A percentile compares a stretch with the other conserved stretches of the same genome.
Conservation (phyloP, 2,329 filamentous ascomycete species). For the Alternaria postmessia region DNA sequence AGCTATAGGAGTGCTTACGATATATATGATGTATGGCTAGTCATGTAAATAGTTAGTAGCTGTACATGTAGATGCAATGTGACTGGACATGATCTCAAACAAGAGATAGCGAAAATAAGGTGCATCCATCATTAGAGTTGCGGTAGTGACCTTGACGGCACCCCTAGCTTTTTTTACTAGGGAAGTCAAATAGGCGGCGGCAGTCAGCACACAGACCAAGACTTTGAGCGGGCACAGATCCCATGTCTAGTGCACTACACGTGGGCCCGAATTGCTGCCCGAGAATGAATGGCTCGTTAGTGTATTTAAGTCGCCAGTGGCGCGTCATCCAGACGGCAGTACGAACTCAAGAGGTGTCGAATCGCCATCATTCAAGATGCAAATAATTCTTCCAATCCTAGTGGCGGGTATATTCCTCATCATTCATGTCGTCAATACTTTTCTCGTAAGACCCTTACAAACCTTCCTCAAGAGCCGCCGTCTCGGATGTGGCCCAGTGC, state of each 20-base stretch:
- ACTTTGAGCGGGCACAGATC: neutral
- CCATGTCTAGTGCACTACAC: conserved; percentile 6
- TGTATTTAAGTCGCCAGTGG: conserved; percentile 1
- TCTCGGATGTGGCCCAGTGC: conserved; percentile 7
- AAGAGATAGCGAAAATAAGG: neutral
- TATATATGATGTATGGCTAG: neutral
- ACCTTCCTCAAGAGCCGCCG: neutral
- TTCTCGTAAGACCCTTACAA: neutral
- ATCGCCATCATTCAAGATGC: neutral
- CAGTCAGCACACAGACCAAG: neutral
- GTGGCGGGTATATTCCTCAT: fast-evolving
- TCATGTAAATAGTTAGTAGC: neutral
- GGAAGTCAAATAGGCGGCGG: neutral
- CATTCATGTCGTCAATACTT: neutral
- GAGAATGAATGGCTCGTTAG: neutral
- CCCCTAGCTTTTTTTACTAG: neutral
- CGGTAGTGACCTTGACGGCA: neutral
- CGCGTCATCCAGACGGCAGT: neutral
- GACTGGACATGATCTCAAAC: neutral
- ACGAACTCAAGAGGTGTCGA: neutral
- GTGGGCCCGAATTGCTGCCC: neutral
- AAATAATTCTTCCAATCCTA: neutral
- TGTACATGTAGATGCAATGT: neutral
- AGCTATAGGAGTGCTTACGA: neutral
- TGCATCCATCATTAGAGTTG: neutral